Evolutionary conservation across 345 rosid species (phyloP).

Genomic region (Combretum micranthum): DNA sequence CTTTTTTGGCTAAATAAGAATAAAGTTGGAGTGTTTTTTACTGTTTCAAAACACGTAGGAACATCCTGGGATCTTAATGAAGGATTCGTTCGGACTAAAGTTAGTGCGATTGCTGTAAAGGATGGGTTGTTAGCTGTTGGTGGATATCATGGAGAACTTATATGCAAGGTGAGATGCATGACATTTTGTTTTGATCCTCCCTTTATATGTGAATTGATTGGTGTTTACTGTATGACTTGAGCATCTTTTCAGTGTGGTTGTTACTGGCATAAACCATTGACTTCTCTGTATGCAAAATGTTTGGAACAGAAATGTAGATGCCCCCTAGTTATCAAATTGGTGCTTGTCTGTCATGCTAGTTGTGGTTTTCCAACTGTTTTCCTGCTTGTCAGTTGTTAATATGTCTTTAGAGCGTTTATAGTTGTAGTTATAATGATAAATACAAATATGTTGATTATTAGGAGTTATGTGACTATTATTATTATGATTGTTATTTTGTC

Average conservation of each 20-base stretch:
- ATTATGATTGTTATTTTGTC: conserved; percentile 7
- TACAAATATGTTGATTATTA: too few species aligned
- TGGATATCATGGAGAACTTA: conserved; percentile 77
- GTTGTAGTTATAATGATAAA: too few species aligned
- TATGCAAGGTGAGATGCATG: conserved; percentile 50
- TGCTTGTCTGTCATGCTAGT: too few species aligned
- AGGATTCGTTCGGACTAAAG: conserved; percentile 73
- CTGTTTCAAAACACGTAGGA: conserved; percentile 27
- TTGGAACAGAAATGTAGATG: too few species aligned
- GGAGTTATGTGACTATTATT: too few species aligned
- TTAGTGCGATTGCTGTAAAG: conserved; percentile 70
- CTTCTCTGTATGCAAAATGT: too few species aligned
- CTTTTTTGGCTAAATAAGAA: background rate
- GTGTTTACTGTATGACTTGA: background rate
- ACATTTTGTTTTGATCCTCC: background rate
- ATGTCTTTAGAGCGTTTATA: too few species aligned
- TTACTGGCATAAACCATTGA: too few species aligned
- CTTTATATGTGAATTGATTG: background rate
- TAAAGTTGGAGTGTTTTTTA: background rate
- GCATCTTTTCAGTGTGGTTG: too few species aligned
- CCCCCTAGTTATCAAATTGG: too few species aligned
- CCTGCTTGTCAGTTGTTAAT: too few species aligned
- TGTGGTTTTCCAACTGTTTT: too few species aligned
- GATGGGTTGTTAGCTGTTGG: conserved; percentile 70
- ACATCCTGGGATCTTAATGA: conserved; percentile 65